phyloP scores from a whole-genome alignment of 768 basidiomycete species.

The Pilatotrama ljubarskyi region DNA sequence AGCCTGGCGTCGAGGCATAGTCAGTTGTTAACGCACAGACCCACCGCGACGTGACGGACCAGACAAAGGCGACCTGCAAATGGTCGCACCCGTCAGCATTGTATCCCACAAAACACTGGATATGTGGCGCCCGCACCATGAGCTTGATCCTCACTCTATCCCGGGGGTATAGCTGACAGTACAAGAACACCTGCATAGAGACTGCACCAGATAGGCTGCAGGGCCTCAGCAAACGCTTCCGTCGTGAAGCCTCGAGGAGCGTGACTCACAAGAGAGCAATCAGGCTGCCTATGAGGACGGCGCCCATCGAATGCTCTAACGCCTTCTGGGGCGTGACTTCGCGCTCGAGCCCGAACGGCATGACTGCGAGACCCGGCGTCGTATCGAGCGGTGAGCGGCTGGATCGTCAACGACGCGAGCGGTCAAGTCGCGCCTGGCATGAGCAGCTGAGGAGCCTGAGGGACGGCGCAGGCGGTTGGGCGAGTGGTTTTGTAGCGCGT shows the following conservation, averaged over 20 bases:
- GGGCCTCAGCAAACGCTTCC: background rate
- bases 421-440: background rate
- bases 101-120: background rate
- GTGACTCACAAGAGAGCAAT: slow-evolving; percentile 12
- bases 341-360: background rate
- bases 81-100: too few species aligned
- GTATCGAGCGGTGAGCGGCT: background rate
- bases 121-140: slow-evolving; percentile 6
- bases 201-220: slow-evolving; percentile 20
- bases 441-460: background rate
- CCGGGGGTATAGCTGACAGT: slow-evolving; percentile 15
- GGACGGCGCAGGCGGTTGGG: background rate
- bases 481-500: background rate
- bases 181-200: slow-evolving; percentile 19
- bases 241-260: too few species aligned
- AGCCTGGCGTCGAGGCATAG: slow-evolving; percentile 11
- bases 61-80: slow-evolving; percentile 11
- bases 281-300: slow-evolving; percentile 19
- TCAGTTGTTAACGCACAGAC: background rate
- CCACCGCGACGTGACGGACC: background rate
- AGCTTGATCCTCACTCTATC: slow-evolving; percentile 11
- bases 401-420: background rate
- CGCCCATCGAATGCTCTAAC: slow-evolving; percentile 14
- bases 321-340: slow-evolving; percentile 8
- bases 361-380: background rate